Conservation (phyloP, 176 grass and related monocot species). For the Leersia perrieri region DNA sequence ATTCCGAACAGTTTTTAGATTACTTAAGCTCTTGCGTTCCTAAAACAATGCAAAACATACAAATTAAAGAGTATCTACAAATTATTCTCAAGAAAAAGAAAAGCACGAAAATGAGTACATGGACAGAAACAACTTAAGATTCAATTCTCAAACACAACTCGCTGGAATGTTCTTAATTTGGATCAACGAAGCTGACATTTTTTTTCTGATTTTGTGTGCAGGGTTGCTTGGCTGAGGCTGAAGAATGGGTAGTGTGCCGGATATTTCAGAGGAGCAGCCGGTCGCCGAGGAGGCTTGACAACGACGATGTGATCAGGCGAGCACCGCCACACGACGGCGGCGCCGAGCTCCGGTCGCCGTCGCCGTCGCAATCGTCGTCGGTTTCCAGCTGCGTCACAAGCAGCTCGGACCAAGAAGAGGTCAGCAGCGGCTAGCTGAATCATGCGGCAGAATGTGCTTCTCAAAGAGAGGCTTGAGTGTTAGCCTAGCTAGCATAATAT, state of each 20-base stretch:
- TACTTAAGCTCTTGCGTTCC: background rate
- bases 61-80: background rate
- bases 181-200: background rate
- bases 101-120: background rate
- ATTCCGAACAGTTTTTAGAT: background rate
- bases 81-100: background rate
- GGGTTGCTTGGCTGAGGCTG: constrained; percentile 37
- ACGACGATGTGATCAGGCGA: background rate
- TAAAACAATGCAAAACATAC: background rate
- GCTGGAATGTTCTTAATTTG: background rate
- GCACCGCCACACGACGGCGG: too few species aligned
- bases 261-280: constrained; percentile 56
- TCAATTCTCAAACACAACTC: background rate
- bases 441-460: constrained; percentile 2
- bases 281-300: background rate
- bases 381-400: constrained; percentile 68
- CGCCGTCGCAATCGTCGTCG: constrained; percentile 16
- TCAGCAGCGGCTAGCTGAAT: constrained; percentile 40
- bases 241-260: constrained; percentile 76
- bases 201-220: constrained; percentile 10
- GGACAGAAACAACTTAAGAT: background rate
- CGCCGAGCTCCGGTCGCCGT: background rate
- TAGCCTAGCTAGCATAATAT: constrained; percentile 25
- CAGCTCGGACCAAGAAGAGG: constrained; percentile 50
- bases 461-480: constrained; percentile 40